phyloP scores from a whole-genome alignment of 208 protist genomes.

The Leishmania turanica region DNA sequence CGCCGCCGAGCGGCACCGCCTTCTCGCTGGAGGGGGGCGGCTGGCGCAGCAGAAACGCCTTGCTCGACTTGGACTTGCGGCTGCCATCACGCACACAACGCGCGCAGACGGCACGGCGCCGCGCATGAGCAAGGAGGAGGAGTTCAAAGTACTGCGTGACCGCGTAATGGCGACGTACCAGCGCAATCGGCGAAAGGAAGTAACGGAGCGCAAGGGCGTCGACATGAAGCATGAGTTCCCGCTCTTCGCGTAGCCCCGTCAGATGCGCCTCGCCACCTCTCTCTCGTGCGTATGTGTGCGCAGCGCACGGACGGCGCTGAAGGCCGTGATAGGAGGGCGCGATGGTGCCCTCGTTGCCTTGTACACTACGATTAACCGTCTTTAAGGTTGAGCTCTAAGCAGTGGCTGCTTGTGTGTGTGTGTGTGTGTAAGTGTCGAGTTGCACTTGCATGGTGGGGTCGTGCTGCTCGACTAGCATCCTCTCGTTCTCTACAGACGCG shows the following conservation, averaged over 20 bases:
- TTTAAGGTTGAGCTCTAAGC: neutral
- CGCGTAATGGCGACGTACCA: constrained; percentile 83
- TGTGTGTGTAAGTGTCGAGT: neutral
- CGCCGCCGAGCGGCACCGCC: constrained; percentile 24
- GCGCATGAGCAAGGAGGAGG: constrained; percentile 53
- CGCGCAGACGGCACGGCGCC: neutral
- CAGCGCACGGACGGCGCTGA: neutral
- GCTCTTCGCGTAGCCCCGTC: constrained; percentile 28
- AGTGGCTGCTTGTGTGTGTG: neutral
- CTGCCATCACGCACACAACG: constrained; percentile 38
- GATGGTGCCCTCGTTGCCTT: neutral
- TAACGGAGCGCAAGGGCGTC: constrained; percentile 58
- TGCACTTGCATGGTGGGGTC: neutral
- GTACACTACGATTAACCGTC: neutral
- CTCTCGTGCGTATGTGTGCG: neutral
- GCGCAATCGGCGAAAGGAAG: constrained; percentile 50
- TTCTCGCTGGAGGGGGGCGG: constrained; percentile 39
- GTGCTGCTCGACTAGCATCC: neutral
- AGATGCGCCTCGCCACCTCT: neutral
- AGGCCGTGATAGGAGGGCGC: neutral
- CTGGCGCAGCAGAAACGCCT: constrained; percentile 69
- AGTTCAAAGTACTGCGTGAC: constrained; percentile 76
- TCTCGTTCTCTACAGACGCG: neutral
- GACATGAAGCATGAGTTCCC: constrained; percentile 87
- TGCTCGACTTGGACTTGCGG: constrained; percentile 60